phyloP scores from a whole-genome alignment of 106 monocot species.

The Dactylorhiza incarnata region DNA sequence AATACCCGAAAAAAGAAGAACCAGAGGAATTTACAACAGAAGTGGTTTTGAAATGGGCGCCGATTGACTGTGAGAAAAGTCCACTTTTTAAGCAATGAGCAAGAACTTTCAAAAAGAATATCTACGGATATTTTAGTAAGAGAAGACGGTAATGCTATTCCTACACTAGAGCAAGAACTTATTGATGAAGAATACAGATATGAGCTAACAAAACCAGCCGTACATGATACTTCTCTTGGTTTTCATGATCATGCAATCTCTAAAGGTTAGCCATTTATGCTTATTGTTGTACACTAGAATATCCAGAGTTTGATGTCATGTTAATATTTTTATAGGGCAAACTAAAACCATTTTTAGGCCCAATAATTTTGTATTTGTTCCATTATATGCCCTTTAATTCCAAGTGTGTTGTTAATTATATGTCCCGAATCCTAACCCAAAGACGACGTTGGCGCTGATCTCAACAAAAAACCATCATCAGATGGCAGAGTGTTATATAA shows the following conservation, averaged over 20 bases:
- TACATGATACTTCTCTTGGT: neutral
- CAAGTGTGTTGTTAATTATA: too few species aligned
- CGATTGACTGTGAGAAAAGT: neutral
- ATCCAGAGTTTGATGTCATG: neutral
- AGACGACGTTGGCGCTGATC: too few species aligned
- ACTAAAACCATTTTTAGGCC: too few species aligned
- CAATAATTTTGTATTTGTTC: too few species aligned
- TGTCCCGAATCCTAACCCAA: too few species aligned
- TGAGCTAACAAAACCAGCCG: neutral
- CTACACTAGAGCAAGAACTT: neutral
- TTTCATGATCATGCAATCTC: conserved; percentile 12
- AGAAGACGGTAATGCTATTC: neutral
- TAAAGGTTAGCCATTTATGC: conserved; percentile 26
- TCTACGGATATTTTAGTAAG: neutral
- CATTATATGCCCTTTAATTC: too few species aligned
- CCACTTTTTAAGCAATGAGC: neutral
- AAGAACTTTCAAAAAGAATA: conserved; percentile 7
- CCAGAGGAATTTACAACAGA: neutral
- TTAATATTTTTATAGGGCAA: neutral
- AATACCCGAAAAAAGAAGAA: neutral
- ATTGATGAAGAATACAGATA: neutral
- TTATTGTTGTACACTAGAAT: neutral
- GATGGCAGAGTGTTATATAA: too few species aligned
- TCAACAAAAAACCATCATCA: too few species aligned
- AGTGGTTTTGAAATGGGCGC: neutral